Percentiles rank a stretch among this genome's conserved stretches.
These are phyloP conservation scores for Pulveroboletus sp. DNA, from an alignment of 768 basidiomycete genomes.

Conservation along the genomic window DNA sequence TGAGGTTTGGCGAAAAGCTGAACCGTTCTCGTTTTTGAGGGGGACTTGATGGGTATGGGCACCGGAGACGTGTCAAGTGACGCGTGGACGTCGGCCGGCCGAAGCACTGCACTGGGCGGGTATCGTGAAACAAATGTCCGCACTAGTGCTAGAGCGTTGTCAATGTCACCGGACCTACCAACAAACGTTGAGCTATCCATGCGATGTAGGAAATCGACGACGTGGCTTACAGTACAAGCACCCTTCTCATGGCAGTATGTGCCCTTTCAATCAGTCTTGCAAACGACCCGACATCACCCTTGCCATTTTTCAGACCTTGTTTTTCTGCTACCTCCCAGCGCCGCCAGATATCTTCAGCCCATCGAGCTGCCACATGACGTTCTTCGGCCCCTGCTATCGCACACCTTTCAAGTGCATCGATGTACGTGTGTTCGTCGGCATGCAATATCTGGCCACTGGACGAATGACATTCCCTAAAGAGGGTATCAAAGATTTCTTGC, in stretches of 20 bases:
- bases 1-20: slow-evolving; percentile 38
- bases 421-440: slow-evolving; percentile 54
- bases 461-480: slow-evolving; percentile 41
- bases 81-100: slow-evolving; percentile 19
- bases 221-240: slow-evolving; percentile 55
- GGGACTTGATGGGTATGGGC: neutral
- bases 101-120: slow-evolving; percentile 54
- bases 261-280: slow-evolving; percentile 64
- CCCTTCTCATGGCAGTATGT: slow-evolving; percentile 65
- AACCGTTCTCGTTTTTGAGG: slow-evolving; percentile 6
- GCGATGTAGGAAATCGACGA: neutral
- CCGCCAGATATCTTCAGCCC: slow-evolving; percentile 64
- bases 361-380: slow-evolving; percentile 43
- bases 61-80: neutral
- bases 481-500: slow-evolving; percentile 45
- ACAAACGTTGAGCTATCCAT: neutral
- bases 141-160: slow-evolving; percentile 55
- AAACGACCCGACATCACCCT: slow-evolving; percentile 17
- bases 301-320: slow-evolving; percentile 28
- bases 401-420: slow-evolving; percentile 70
- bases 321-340: slow-evolving; percentile 57
- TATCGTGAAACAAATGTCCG: slow-evolving; percentile 62
- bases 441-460: slow-evolving; percentile 24
- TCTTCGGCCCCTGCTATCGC: slow-evolving; percentile 43
- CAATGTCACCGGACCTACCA: slow-evolving; percentile 47